Evolutionary conservation across 2,329 filamentous ascomycete genomes (phyloP), one percentile per base, ranked within the genome.

Genomic region (Nothophoma quercina): DNA sequence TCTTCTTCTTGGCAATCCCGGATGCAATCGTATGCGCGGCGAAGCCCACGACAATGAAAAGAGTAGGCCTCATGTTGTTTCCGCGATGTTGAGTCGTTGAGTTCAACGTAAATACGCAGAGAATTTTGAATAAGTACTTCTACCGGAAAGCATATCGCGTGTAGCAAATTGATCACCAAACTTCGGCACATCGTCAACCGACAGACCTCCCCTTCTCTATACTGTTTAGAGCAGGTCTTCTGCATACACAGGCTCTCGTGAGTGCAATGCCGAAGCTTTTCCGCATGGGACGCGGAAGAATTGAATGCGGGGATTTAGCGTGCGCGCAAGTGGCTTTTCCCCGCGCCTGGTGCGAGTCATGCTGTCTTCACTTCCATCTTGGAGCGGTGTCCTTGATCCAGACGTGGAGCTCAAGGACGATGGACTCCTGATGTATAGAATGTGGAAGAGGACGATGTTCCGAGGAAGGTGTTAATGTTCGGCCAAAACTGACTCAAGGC

Each of bases 331-430:
- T 51, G 34, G 49, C 49, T 35, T 23, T 45, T 52, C 36, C 49
- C 41, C 41, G 34, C 40, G 34, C 48, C 21, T 28, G 26, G 35
- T 26, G n/a, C 40, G 48, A 40, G 40, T 44, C 48, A 46, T 40
- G 41, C 12, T 12, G 34, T 13, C 8, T 15, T 26, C 2, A 16
- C 12, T 26, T 5, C 23, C 7, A 1, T 28, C 5, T 19, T 35
- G 4, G 7, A 10, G 6, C n/a, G n/a, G n/a, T n/a, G n/a, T n/a
- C n/a, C n/a, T n/a, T n/a, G n/a, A n/a, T n/a, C n/a, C n/a, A n/a
- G n/a, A n/a, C n/a, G n/a, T n/a, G n/a, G n/a, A n/a, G n/a, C n/a
- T n/a, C n/a, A n/a, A n/a, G n/a, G n/a, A n/a, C n/a, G n/a, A n/a
- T n/a, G n/a, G n/a, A n/a, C n/a, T n/a, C n/a, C n/a, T n/a, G n/a